Percentiles rank a stretch among this genome's conserved stretches.
phyloP scores from a whole-genome alignment of 306 rosid species.

The Quercus agrifolia region DNA sequence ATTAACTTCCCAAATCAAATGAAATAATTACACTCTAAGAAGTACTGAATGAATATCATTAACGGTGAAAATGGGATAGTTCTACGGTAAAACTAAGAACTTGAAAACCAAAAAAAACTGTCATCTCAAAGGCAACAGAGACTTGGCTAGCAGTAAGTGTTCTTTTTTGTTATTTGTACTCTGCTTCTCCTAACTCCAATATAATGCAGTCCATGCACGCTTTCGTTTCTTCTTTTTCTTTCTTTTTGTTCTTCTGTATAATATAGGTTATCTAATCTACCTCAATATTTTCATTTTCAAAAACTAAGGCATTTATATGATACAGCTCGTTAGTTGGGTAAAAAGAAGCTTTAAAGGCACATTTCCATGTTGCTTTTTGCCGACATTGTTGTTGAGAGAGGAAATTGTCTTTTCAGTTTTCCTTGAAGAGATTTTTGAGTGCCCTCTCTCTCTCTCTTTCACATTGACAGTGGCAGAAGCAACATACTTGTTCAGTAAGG shows the following conservation, averaged over 20 bases:
- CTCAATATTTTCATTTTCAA: not conserved
- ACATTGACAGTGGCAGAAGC: constrained; percentile 11
- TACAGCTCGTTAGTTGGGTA: constrained; percentile 9
- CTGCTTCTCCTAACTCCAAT: not conserved
- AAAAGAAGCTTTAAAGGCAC: not conserved
- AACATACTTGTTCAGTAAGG: not conserved
- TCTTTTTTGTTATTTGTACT: not conserved
- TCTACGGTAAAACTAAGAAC: not conserved
- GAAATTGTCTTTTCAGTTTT: not conserved
- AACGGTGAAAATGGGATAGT: not conserved
- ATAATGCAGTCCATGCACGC: constrained; percentile 2
- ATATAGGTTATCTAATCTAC: not conserved
- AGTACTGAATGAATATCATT: not conserved
- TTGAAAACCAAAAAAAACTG: not conserved
- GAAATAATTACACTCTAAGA: not conserved
- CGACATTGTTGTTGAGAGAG: constrained; percentile 8
- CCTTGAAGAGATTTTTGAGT: not conserved
- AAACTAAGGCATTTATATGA: not conserved
- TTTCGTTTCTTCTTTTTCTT: not conserved
- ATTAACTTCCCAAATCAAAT: not conserved
- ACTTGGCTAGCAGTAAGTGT: not conserved
- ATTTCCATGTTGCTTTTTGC: constrained; percentile 3
- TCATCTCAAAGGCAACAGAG: not conserved
- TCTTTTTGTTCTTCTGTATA: not conserved
- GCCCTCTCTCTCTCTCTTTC: not conserved